Conservation (phyloP, 805 yeast genomes). For the Wickerhamomyces bisporus region DNA sequence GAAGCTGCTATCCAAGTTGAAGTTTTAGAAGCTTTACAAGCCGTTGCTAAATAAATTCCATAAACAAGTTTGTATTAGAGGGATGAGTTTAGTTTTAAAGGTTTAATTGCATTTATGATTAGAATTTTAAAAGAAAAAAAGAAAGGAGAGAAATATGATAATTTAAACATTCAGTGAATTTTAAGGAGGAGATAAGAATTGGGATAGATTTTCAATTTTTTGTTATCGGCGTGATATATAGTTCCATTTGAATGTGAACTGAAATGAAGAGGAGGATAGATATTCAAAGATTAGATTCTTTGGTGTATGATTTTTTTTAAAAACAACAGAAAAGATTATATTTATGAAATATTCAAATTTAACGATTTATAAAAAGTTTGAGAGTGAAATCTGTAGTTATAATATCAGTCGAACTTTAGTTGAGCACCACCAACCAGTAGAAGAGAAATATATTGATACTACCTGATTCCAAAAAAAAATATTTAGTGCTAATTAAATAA, state of each 20-base stretch:
- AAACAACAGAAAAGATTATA: background rate
- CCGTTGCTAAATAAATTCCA: constrained; percentile 57
- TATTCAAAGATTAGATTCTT: background rate
- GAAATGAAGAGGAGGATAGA: background rate
- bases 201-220: constrained; percentile 1
- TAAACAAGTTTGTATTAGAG: background rate
- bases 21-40: constrained; percentile 90
- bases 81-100: no score
- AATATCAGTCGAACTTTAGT: no score
- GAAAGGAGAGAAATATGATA: background rate
- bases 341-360: constrained; percentile 2
- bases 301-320: background rate
- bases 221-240: background rate
- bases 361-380: constrained; percentile 1
- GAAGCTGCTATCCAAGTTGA: constrained; percentile 95
- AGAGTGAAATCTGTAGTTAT: background rate
- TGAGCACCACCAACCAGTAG: no score
- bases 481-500: no score
- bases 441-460: no score
- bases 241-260: background rate
- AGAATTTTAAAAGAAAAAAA: background rate
- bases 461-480: no score
- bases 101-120: constrained; percentile 1
- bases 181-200: background rate
- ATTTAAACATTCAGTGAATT: constrained; percentile 1